A percentile compares a stretch with the other conserved stretches of the same genome.
These are phyloP conservation scores for Cladosporium sp. DNA, from an alignment of 2,329 filamentous ascomycete species.

Conservation along the genomic window DNA sequence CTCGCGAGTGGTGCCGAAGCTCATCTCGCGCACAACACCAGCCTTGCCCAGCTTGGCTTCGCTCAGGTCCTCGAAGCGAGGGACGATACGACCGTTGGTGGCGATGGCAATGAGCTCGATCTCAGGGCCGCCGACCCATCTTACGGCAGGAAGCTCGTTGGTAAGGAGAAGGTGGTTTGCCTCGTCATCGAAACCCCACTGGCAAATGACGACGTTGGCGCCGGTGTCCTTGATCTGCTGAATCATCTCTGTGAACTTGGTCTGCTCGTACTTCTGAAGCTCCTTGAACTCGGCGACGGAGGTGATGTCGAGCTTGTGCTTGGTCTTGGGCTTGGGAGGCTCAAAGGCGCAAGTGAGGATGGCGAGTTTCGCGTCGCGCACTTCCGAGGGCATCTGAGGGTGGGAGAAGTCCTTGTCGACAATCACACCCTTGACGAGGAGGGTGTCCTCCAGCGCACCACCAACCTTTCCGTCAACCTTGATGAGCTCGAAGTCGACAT, in stretches of 20 bases:
- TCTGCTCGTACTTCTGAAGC: constrained; percentile 88
- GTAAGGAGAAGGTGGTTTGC: constrained; percentile 95
- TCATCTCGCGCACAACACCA: constrained; percentile 88
- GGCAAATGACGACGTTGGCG: constrained; percentile 95
- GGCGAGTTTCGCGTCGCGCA: constrained; percentile 91
- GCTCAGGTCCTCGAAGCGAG: constrained; percentile 90
- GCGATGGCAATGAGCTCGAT: constrained; percentile 98
- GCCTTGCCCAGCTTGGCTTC: constrained; percentile 86
- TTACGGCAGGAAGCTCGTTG: constrained; percentile 89
- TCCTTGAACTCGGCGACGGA: constrained; percentile 98
- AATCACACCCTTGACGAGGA: constrained; percentile 96
- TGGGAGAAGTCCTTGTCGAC: constrained; percentile 99
- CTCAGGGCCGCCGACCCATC: constrained; percentile 97
- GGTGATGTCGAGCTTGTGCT: constrained; percentile 98
- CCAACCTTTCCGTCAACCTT: constrained; percentile 99
- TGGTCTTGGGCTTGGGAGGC: constrained; percentile 98
- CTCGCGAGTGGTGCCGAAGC: constrained; percentile 93
- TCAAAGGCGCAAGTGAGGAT: constrained; percentile 98
- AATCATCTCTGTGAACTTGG: constrained; percentile 98
- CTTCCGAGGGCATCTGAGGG: constrained; percentile 96
- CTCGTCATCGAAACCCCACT: constrained; percentile 99
- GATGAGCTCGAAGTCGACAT: constrained; percentile 98
- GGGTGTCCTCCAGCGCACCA: constrained; percentile 83
- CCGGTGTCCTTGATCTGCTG: constrained; percentile 95
- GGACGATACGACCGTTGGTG: constrained; percentile 95